Percentiles rank a stretch among this genome's conserved stretches.
phyloP scores from a whole-genome alignment of 177 flowering plant genomes.

The Vitis hybrid region DNA sequence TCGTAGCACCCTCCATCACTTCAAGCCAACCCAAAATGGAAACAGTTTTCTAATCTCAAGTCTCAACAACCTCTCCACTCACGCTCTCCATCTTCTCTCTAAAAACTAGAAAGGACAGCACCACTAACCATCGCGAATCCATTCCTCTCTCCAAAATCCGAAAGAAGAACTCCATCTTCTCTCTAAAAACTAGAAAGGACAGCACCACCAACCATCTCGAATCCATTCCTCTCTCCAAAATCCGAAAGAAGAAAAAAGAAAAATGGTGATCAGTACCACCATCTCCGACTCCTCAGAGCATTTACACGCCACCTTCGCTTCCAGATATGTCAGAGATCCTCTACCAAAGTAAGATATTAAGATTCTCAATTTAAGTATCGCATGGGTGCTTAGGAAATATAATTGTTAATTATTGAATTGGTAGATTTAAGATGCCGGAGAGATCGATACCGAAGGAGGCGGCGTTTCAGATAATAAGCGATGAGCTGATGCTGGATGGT shows the following conservation, averaged over 20 bases:
- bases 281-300: conserved; percentile 9
- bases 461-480: conserved; percentile 59
- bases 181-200: too few species aligned
- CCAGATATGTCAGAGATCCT: conserved; percentile 39
- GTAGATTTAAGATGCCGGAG: conserved; percentile 47
- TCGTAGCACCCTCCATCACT: too few species aligned
- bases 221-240: not conserved
- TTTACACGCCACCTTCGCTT: conserved; percentile 37
- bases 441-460: conserved; percentile 57
- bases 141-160: not conserved
- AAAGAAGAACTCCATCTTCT: not conserved
- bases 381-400: too few species aligned
- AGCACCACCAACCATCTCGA: too few species aligned
- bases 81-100: too few species aligned
- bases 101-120: too few species aligned
- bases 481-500: conserved; percentile 65
- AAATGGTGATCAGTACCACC: conserved; percentile 32
- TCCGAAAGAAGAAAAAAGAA: not conserved
- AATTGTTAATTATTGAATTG: not conserved
- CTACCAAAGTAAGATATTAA: conserved; percentile 30
- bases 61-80: too few species aligned
- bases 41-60: too few species aligned
- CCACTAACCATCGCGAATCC: too few species aligned
- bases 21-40: too few species aligned
- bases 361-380: too few species aligned